Base-by-base conservation (phyloP, 2,329 filamentous ascomycete species). In the Cordyceps fumosorosea region DNA sequence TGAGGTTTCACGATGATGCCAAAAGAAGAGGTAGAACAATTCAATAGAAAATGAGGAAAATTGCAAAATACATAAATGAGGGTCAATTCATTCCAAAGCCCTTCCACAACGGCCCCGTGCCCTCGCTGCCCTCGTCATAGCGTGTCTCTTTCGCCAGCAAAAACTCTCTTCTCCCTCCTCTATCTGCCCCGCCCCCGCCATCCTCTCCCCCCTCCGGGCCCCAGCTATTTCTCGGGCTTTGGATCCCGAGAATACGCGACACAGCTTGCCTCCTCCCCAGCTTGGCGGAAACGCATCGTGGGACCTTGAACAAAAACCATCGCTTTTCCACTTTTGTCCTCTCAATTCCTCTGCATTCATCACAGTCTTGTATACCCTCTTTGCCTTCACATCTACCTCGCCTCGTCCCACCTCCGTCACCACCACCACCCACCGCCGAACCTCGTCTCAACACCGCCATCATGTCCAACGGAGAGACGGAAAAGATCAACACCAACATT, bases 401-500 rank as follows among this genome's bases (percentile, higher is more conserved):
- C 60, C 59, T 56, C 32, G 29, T 56, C 56, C 37, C 53, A 48
- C 47, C 62, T 52, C 66, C 57, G 14, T 57, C 60, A 57, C 57
- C 55, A 29, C 55, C 29, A 44, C 55, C 51, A 62, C 63, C 61
- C 60, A 63, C 62, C 67, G 66, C 32, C 60, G 45, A 24, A 66
- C 50, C 3, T 59, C 67, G 66, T 45, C 55, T 45, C 45, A 66
- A 54, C 3, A 67, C 67, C 65, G 63, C 63, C 68, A 68, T 65
- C 66, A 76, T 75, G 73, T 66, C 71, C 62, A 66, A 73, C 67
- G 77, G 76, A 67, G 80, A 85, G 68, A 81, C 82, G 69, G 91
- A 96, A 80, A 88, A 89, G 75, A 87, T 99, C 80, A 97, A 98
- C 82, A 96, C 91, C 65, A 86, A 97, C 76, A 98, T 99, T 73